These are phyloP conservation scores for Croton setiger DNA, from an alignment of 441 rosid species.

Conservation along the genomic window DNA sequence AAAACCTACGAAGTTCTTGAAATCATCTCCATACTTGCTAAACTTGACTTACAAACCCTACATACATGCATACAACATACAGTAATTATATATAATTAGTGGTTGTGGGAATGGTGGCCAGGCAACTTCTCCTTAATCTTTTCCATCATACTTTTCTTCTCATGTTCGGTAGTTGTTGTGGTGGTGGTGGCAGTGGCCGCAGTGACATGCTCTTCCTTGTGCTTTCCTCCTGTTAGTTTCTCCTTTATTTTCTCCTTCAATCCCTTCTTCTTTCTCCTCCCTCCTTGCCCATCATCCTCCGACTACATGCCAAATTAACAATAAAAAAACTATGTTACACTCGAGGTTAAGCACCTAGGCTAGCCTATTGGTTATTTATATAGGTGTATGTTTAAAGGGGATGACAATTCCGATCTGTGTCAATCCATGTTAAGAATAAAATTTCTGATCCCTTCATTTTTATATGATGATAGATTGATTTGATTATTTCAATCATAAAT, in stretches of 20 bases:
- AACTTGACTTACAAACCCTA: neutral
- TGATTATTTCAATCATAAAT: too few species aligned
- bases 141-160: conserved; percentile 53
- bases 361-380: too few species aligned
- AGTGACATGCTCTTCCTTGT: conserved; percentile 27
- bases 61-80: neutral
- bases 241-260: conserved; percentile 59
- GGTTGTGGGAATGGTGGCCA: conserved; percentile 39
- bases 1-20: neutral
- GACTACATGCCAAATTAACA: conserved; percentile 25
- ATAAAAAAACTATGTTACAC: too few species aligned
- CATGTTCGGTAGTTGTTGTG: conserved; percentile 5
- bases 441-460: too few species aligned
- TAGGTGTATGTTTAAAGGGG: too few species aligned
- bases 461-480: too few species aligned
- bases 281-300: conserved; percentile 75
- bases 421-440: too few species aligned
- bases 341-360: too few species aligned
- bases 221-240: conserved; percentile 44
- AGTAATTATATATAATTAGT: neutral
- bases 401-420: too few species aligned
- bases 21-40: too few species aligned
- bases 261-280: conserved; percentile 71
- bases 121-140: conserved; percentile 69
- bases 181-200: conserved; percentile 18